These are phyloP conservation scores for Aspergillus novoparasiticus DNA, from an alignment of 2,329 filamentous ascomycete genomes.

Conservation along the genomic window DNA sequence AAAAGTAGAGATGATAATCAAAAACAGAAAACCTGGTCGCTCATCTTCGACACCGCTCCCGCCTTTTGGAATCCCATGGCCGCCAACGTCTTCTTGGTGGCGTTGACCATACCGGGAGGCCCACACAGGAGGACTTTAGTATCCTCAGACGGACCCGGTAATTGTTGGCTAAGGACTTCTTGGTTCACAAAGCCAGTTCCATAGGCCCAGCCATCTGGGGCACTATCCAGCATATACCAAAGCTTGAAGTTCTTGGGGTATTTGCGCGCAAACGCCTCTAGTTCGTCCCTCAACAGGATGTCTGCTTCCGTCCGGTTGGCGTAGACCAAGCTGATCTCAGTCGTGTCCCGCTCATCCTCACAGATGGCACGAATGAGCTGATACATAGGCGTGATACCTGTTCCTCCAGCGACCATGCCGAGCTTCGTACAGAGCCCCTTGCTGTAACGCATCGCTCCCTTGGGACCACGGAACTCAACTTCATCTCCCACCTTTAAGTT, in stretches of 20 bases:
- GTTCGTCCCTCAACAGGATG: slow-evolving; percentile 59
- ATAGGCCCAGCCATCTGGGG: slow-evolving; percentile 51
- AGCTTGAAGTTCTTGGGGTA: slow-evolving; percentile 59
- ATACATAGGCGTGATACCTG: slow-evolving; percentile 57
- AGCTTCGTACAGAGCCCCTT: slow-evolving; percentile 34
- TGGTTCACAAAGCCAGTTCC: slow-evolving; percentile 56
- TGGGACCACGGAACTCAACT: slow-evolving; percentile 40
- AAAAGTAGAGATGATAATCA: slow-evolving; percentile 25
- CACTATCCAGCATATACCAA: slow-evolving; percentile 57
- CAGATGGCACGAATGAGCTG: slow-evolving; percentile 66
- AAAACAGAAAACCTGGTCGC: slow-evolving; percentile 60
- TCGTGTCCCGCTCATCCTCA: slow-evolving; percentile 61
- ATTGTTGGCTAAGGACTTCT: slow-evolving; percentile 52
- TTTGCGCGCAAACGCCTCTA: slow-evolving; percentile 55
- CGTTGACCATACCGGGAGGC: slow-evolving; percentile 62
- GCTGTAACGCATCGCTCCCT: slow-evolving; percentile 38
- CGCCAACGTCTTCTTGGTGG: slow-evolving; percentile 55
- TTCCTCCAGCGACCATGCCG: slow-evolving; percentile 44
- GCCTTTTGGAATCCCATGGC: slow-evolving; percentile 56
- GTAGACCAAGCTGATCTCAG: slow-evolving; percentile 60
- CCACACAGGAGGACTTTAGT: slow-evolving; percentile 63
- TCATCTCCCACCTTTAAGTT: slow-evolving; percentile 35
- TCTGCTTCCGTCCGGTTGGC: slow-evolving; percentile 62
- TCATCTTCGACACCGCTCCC: slow-evolving; percentile 54
- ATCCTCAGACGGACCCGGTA: slow-evolving; percentile 51